A percentile compares a stretch with the other conserved stretches of the same genome.
phyloP scores from a whole-genome alignment of 352 stramenopile species.

The Elongisporangium senticosum region DNA sequence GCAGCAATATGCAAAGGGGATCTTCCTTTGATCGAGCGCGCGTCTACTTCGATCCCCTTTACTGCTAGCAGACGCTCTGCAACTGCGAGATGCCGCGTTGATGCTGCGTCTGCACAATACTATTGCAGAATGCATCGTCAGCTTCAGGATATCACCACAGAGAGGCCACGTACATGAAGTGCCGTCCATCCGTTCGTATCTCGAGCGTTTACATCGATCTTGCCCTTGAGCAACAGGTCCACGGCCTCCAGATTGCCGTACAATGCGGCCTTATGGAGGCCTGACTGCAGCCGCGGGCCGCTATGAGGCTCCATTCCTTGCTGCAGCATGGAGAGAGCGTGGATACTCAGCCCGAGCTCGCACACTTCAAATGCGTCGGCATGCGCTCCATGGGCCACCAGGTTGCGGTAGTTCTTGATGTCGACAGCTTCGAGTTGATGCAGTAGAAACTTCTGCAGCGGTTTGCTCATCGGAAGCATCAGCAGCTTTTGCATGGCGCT shows the following conservation, averaged over 20 bases:
- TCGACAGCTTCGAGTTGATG: slow-evolving; percentile 37
- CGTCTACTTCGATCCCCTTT: slow-evolving; percentile 24
- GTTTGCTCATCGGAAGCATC: slow-evolving; percentile 13
- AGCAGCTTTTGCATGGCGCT: slow-evolving; percentile 32
- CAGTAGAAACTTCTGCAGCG: slow-evolving; percentile 26
- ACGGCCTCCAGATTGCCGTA: slow-evolving; percentile 37
- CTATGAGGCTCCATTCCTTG: slow-evolving; percentile 10
- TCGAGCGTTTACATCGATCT: slow-evolving; percentile 21
- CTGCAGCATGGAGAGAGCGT: slow-evolving; percentile 31
- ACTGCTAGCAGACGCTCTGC: slow-evolving; percentile 25
- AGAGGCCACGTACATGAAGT: slow-evolving; percentile 36
- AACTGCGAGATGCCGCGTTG: slow-evolving; percentile 24
- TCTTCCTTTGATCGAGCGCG: slow-evolving; percentile 39
- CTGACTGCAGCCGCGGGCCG: slow-evolving; percentile 24
- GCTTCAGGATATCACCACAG: neutral
- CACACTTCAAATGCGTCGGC: neutral
- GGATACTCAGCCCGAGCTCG: slow-evolving; percentile 31
- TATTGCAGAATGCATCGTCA: slow-evolving; percentile 11
- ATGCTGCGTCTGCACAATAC: slow-evolving; percentile 41
- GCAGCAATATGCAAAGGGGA: slow-evolving; percentile 44
- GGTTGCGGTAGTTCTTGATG: slow-evolving; percentile 11
- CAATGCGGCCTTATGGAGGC: slow-evolving; percentile 41
- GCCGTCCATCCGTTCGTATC: slow-evolving; percentile 58
- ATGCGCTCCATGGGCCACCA: neutral
- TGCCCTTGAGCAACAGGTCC: slow-evolving; percentile 34